A percentile compares a stretch with the other conserved stretches of the same genome.
phyloP scores from a whole-genome alignment of 352 stramenopile species.

The Blastocystis hominis region DNA sequence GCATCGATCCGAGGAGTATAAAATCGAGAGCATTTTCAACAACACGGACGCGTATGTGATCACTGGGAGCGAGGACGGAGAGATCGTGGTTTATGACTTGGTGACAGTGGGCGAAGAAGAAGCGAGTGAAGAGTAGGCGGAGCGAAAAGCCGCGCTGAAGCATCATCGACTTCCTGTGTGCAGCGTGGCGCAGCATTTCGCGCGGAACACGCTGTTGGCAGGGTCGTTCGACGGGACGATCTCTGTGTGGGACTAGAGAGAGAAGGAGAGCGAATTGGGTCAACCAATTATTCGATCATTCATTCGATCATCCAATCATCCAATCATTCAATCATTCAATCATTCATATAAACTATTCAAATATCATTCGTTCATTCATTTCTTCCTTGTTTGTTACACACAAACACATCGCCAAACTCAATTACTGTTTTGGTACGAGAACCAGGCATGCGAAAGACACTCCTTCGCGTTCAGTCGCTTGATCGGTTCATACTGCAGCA shows the following conservation, averaged over 20 bases:
- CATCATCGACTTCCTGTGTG: background rate
- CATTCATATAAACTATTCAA: background rate
- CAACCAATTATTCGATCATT: no score
- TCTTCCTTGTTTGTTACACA: conserved; percentile 34
- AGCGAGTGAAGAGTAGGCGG: background rate
- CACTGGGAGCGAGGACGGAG: conserved; percentile 38
- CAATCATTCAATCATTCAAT: no score
- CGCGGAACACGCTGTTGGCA: background rate
- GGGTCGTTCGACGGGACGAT: background rate
- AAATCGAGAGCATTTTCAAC: conserved; percentile 48
- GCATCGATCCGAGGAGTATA: conserved; percentile 6
- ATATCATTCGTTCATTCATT: background rate
- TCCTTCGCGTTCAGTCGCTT: conserved; percentile 81
- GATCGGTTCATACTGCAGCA: conserved; percentile 76
- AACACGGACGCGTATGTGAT: conserved; percentile 53
- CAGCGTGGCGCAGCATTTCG: background rate
- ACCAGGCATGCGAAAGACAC: conserved; percentile 84
- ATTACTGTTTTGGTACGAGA: conserved; percentile 62
- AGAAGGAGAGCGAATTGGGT: no score
- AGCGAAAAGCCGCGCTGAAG: background rate
- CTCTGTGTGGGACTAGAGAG: conserved; percentile 51
- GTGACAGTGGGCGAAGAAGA: background rate
- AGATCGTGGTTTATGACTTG: conserved; percentile 43
- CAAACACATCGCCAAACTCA: conserved; percentile 5
- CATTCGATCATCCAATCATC: no score